Evolutionary conservation across 148 eudicot genomes (phyloP).

Genomic region (Linanthus parryae): DNA sequence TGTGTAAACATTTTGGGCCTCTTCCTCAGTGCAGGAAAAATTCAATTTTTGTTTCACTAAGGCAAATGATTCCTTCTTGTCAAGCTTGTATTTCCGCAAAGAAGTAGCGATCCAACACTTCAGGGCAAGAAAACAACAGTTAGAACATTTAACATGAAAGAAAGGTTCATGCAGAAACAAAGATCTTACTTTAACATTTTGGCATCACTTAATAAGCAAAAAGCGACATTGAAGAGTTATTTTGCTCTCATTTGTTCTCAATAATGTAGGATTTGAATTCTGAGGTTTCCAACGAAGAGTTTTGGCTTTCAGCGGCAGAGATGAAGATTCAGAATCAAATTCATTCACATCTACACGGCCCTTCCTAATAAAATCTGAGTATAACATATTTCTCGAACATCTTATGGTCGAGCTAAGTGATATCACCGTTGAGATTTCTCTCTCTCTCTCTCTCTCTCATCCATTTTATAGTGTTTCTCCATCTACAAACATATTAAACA

Average conservation of each 20-base stretch:
- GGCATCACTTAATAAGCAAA: no score
- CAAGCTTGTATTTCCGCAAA: neutral
- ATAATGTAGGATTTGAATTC: neutral
- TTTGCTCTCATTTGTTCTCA: neutral
- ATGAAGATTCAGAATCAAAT: no score
- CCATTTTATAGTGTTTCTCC: no score
- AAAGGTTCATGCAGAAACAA: neutral
- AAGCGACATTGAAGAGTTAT: neutral
- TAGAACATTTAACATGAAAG: no score
- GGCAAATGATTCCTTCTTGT: conserved; percentile 1
- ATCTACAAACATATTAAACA: no score
- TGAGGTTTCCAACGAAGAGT: neutral
- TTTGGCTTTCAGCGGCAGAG: conserved; percentile 1
- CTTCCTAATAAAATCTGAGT: neutral
- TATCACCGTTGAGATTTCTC: no score
- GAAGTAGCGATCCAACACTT: conserved; percentile 8
- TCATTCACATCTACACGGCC: no score
- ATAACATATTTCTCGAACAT: neutral
- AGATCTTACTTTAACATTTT: no score
- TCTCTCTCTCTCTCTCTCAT: no score
- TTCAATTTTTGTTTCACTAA: conserved; percentile 1
- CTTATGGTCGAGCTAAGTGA: no score
- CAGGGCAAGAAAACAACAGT: neutral
- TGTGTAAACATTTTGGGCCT: neutral
- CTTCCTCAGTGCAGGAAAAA: neutral